These are phyloP conservation scores for Cruciata laevipes DNA, from an alignment of 257 asterid genomes.

Conservation along the genomic window DNA sequence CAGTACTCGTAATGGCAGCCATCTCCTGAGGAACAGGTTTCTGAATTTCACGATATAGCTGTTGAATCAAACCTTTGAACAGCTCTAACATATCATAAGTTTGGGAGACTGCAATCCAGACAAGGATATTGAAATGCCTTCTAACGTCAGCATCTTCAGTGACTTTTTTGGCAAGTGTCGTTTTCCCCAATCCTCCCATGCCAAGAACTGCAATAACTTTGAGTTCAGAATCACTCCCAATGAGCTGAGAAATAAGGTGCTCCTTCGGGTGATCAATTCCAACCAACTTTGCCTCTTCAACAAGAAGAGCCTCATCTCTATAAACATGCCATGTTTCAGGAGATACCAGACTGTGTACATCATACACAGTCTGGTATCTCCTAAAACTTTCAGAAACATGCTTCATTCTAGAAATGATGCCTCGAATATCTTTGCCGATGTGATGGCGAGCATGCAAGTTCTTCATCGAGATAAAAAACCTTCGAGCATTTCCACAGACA, in stretches of 20 bases:
- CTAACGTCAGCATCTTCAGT: background rate
- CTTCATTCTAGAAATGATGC: background rate
- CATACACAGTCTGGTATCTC: background rate
- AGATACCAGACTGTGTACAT: background rate
- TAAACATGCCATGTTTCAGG: background rate
- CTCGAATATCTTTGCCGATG: background rate
- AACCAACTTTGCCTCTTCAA: conserved; percentile 2
- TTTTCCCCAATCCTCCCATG: conserved; percentile 8
- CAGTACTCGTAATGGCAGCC: background rate
- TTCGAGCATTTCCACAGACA: background rate
- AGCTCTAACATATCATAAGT: background rate
- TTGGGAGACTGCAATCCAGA: conserved; percentile 7
- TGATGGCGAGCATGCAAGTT: background rate
- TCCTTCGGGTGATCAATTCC: conserved; percentile 5
- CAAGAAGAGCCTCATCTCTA: background rate
- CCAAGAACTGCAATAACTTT: conserved; percentile 7
- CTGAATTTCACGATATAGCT: background rate
- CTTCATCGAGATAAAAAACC: background rate
- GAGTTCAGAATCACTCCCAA: background rate
- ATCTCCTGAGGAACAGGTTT: conserved; percentile 3
- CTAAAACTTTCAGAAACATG: conserved; percentile 7
- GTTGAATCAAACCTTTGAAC: conserved; percentile 1
- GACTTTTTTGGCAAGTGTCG: conserved; percentile 6
- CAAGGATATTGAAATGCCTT: background rate
- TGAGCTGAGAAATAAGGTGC: conserved; percentile 2